Conservation (phyloP, 2,329 filamentous ascomycete species). For the Ophiostoma sp. region DNA sequence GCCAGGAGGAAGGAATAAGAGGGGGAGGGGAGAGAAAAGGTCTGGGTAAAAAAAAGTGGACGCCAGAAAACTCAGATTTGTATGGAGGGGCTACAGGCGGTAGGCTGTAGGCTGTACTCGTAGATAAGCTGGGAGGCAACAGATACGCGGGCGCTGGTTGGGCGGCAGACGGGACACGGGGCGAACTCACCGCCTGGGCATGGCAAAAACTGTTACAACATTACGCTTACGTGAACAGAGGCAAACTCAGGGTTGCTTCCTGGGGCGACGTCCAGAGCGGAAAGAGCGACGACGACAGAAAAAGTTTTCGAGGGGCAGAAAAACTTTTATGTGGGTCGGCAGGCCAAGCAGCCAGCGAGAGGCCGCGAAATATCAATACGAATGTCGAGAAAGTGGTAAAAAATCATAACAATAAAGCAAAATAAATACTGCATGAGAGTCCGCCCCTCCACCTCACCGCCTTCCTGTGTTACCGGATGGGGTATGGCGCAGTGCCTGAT, state of each 20-base stretch:
- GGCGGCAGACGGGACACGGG: slow-evolving; percentile 5
- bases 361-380: slow-evolving; percentile 15
- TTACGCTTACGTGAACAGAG: too few relatives aligned
- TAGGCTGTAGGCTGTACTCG: not conserved
- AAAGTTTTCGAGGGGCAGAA: slow-evolving; percentile 22
- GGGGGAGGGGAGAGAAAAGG: slow-evolving; percentile 16
- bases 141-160: slow-evolving; percentile 3
- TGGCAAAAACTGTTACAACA: too few relatives aligned
- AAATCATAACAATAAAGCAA: slow-evolving; percentile 11
- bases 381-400: slow-evolving; percentile 15
- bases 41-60: slow-evolving; percentile 19
- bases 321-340: slow-evolving; percentile 27
- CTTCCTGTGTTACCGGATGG: slow-evolving; percentile 23
- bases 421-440: slow-evolving; percentile 23
- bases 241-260: too few relatives aligned
- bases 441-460: slow-evolving; percentile 24
- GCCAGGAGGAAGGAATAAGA: not conserved
- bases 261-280: not conserved
- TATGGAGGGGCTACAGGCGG: slow-evolving; percentile 16
- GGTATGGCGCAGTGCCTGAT: slow-evolving; percentile 18
- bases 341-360: slow-evolving; percentile 16
- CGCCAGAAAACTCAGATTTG: slow-evolving; percentile 18
- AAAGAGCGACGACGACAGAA: slow-evolving; percentile 1
- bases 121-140: slow-evolving; percentile 14
- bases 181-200: not conserved